Conservation (phyloP, 305 asterid species). For the Ajuga reptans region DNA sequence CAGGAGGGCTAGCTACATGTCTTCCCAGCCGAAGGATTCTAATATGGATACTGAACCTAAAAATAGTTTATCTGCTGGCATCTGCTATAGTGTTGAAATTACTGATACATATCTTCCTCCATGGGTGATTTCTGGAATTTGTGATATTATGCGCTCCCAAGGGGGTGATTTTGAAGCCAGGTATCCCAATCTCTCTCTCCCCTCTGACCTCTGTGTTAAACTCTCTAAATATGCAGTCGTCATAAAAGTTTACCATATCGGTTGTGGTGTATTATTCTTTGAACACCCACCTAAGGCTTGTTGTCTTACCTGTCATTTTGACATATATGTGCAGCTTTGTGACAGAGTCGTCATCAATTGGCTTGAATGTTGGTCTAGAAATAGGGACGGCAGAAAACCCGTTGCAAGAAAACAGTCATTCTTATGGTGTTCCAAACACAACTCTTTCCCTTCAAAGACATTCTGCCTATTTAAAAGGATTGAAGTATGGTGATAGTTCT, state of each 20-base stretch:
- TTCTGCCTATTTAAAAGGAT: conserved; percentile 51
- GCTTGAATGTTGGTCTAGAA: conserved; percentile 66
- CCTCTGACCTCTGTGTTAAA: no score
- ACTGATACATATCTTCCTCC: conserved; percentile 77
- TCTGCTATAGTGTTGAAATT: conserved; percentile 69
- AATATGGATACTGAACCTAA: conserved; percentile 31
- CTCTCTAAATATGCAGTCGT: no score
- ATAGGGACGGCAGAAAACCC: conserved; percentile 21
- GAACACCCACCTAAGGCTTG: no score
- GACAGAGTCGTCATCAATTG: conserved; percentile 51
- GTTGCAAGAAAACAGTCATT: conserved; percentile 22
- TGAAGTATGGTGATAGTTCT: conserved; percentile 50
- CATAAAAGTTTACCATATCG: no score
- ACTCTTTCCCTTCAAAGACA: conserved; percentile 39
- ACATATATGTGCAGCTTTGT: conserved; percentile 47
- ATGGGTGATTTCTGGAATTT: conserved; percentile 68
- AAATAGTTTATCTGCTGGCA: conserved; percentile 48
- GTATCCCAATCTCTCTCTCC: conserved; percentile 33
- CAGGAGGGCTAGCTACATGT: conserved; percentile 49
- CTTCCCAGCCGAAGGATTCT: conserved; percentile 38
- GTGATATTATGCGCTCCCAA: conserved; percentile 54
- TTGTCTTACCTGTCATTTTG: neutral
- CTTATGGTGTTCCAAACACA: conserved; percentile 50
- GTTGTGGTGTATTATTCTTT: no score
- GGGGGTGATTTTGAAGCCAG: conserved; percentile 72